Evolutionary conservation across 1,284 basidiomycete species (phyloP), one percentile per base, ranked within the genome.

Genomic region (Microbotryum saponariae): DNA sequence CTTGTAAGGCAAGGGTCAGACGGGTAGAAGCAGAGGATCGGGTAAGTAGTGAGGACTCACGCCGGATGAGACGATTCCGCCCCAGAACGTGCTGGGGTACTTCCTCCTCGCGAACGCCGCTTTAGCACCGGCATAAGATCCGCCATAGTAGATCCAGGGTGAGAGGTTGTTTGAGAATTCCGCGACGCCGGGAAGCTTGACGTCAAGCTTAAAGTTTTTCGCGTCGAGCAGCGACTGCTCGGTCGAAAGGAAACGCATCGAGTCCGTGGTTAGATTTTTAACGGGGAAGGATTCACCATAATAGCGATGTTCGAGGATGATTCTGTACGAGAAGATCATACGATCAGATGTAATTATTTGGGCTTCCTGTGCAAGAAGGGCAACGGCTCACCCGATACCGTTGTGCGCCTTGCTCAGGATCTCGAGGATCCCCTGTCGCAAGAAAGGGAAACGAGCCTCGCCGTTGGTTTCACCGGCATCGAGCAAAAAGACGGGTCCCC

Each of bases 131-230:
- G 93, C 91, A 72, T 97, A 93, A 0, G 70, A 75, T 3, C 78
- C 90, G 29, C 94, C 93, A 71, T 96, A 96, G 75, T 94, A 94
- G 66, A 97, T 90, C 88, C 92, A 94, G 2, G 90, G 88, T 0
- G 86, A 85, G 37, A 76, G 79, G 59, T 57, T 74, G 6, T 82
- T 83, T 42, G 37, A 42, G 59, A 89, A 71, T 64, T 87, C 81
- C 62, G 87, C 83, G 6, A 93, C 82, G 0, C 86, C 86, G 1
- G 76, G 75, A 60, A 94, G 86, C 68, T 85, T 81, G 72, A 96
- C 84, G 61, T 86, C 82, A 8, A 81, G 78, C 80, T 97, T 90
- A 74, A 97, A 97, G 74, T 88, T 82, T 1, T 91, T 91, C 54
- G 88, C 90, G 77, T 98, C 94, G n/a, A 89, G 86, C 1, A 90